A percentile compares a stretch with the other conserved stretches of the same genome.
These are phyloP conservation scores for Crithidia bombi DNA, from an alignment of 208 protist genomes.

Conservation along the genomic window DNA sequence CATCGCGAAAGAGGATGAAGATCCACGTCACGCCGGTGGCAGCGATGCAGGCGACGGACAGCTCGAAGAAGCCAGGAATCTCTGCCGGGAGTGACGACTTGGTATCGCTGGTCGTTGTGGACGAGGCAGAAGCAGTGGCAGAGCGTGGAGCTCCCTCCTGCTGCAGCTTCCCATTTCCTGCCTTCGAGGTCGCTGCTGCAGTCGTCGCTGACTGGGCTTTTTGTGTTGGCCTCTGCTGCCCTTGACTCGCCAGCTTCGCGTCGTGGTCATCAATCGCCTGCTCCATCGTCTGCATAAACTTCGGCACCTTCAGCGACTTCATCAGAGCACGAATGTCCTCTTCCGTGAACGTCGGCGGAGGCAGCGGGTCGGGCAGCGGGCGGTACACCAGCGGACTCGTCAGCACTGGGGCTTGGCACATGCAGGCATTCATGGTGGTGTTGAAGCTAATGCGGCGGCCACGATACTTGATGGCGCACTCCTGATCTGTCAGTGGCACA, in stretches of 20 bases:
- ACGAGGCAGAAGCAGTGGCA: background rate
- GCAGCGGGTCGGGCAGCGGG: constrained; percentile 20
- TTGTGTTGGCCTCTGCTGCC: background rate
- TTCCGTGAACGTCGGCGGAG: constrained; percentile 22
- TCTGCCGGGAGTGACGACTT: background rate
- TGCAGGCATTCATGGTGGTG: constrained; percentile 11
- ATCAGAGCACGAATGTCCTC: constrained; percentile 22
- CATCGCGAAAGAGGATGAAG: constrained; percentile 29
- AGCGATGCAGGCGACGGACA: constrained; percentile 14
- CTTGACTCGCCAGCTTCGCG: background rate
- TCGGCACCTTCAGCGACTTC: constrained; percentile 16
- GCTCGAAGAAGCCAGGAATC: background rate
- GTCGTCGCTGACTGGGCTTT: background rate
- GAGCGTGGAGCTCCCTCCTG: background rate
- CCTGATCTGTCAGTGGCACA: constrained; percentile 22
- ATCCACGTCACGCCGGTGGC: constrained; percentile 23
- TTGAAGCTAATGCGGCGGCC: constrained; percentile 27
- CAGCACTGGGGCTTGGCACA: constrained; percentile 17
- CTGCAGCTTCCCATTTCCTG: background rate
- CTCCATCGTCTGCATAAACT: constrained; percentile 37
- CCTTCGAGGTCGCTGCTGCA: background rate
- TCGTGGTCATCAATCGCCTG: constrained; percentile 12
- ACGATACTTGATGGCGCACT: constrained; percentile 32
- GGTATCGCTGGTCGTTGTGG: background rate
- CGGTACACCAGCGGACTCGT: constrained; percentile 24